phyloP scores from a whole-genome alignment of 345 rosid species.

The Salix koriyanagi region DNA sequence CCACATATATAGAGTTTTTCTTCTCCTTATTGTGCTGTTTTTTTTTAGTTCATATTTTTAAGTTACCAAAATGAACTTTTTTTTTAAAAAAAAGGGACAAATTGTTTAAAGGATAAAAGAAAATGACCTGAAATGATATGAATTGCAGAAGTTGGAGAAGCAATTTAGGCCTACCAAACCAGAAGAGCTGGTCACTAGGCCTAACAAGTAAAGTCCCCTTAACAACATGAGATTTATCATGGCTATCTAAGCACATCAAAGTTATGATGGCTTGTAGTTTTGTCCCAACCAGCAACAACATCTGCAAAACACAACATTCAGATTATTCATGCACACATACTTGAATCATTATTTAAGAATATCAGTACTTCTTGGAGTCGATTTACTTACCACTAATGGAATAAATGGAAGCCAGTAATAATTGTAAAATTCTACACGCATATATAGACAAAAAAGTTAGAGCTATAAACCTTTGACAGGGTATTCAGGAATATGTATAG shows the following conservation, averaged over 20 bases:
- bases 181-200: conserved; percentile 58
- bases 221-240: conserved; percentile 45
- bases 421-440: conserved; percentile 47
- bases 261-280: conserved; percentile 54
- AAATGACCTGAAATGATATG: conserved; percentile 51
- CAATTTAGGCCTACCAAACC: conserved; percentile 55
- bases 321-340: background rate
- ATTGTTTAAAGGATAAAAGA: background rate
- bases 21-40: background rate
- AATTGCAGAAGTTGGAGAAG: conserved; percentile 52
- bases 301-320: conserved; percentile 20
- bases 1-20: background rate
- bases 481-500: background rate
- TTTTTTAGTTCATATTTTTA: too few relatives aligned
- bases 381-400: conserved; percentile 59
- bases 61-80: background rate
- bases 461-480: background rate
- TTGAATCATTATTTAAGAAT: background rate
- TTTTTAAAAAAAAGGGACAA: background rate
- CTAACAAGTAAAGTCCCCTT: conserved; percentile 53
- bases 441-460: background rate
- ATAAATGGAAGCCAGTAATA: conserved; percentile 78
- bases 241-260: conserved; percentile 50
- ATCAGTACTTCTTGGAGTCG: background rate
- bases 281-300: conserved; percentile 54